Evolutionary conservation across 768 basidiomycete species (phyloP).

Genomic region (Boletellus sp.): DNA sequence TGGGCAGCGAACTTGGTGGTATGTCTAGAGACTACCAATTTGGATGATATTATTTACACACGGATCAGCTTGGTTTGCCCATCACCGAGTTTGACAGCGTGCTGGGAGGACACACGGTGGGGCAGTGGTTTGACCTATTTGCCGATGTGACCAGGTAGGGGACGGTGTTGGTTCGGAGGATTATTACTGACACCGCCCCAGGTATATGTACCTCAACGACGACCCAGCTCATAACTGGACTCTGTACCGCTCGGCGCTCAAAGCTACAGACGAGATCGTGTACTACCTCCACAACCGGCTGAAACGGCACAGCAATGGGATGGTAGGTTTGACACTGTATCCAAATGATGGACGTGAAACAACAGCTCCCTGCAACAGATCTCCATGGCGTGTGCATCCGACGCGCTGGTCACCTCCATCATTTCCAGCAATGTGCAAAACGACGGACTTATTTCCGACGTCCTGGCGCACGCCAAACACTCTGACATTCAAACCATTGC

Average conservation of each 20-base stretch:
- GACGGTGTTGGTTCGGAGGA: background rate
- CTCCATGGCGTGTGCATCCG: slow-evolving; percentile 21
- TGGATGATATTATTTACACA: background rate
- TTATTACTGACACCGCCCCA: slow-evolving; percentile 10
- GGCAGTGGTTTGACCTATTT: slow-evolving; percentile 47
- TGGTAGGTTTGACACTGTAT: slow-evolving; percentile 13
- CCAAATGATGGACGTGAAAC: background rate
- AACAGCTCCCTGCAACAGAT: background rate
- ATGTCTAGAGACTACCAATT: slow-evolving; percentile 16
- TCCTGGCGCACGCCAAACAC: slow-evolving; percentile 7
- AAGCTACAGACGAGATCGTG: slow-evolving; percentile 26
- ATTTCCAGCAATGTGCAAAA: slow-evolving; percentile 23
- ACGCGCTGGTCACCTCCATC: slow-evolving; percentile 18
- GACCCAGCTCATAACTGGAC: slow-evolving; percentile 33
- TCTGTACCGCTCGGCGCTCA: slow-evolving; percentile 24
- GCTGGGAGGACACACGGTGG: slow-evolving; percentile 39
- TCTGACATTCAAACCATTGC: slow-evolving; percentile 37
- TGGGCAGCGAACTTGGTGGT: slow-evolving; percentile 62
- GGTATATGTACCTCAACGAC: slow-evolving; percentile 37
- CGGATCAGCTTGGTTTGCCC: slow-evolving; percentile 29
- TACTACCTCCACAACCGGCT: slow-evolving; percentile 22
- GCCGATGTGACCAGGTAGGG: slow-evolving; percentile 40
- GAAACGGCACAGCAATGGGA: slow-evolving; percentile 15
- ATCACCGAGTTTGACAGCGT: slow-evolving; percentile 31
- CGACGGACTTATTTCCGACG: slow-evolving; percentile 16